A percentile compares a stretch with the other conserved stretches of the same genome.
Evolutionary conservation across 306 rosid species (phyloP).

Genomic region (Cucurbita maxima): DNA sequence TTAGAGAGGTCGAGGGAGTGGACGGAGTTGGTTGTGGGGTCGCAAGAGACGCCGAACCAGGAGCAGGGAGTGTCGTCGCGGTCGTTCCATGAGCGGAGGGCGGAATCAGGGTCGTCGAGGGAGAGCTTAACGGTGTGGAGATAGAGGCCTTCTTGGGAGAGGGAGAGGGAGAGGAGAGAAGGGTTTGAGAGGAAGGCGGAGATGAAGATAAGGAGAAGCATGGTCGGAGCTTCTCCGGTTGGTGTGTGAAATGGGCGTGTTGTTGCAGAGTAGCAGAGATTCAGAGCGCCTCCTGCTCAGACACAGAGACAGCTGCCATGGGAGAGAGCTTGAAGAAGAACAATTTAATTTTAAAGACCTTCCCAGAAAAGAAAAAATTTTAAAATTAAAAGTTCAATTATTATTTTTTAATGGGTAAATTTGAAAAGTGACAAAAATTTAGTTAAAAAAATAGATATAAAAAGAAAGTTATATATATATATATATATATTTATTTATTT

Average conservation of each 20-base stretch:
- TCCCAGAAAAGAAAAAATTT: background rate
- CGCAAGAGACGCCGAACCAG: conserved; percentile 54
- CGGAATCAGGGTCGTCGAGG: conserved; percentile 8
- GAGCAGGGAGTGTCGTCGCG: conserved; percentile 6
- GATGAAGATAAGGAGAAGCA: background rate
- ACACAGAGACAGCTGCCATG: background rate
- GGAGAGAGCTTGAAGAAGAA: background rate
- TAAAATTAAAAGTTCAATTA: background rate
- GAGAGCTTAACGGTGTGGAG: conserved; percentile 2
- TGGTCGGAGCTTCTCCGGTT: background rate
- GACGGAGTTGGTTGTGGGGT: conserved; percentile 35
- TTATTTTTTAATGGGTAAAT: background rate
- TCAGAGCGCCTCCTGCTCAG: background rate
- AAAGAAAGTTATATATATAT: too few relatives aligned
- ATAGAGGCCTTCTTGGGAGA: conserved; percentile 3
- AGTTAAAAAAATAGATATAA: too few relatives aligned
- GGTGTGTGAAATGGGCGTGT: background rate
- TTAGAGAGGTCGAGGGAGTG: conserved; percentile 61
- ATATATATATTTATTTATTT: too few relatives aligned
- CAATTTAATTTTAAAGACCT: background rate
- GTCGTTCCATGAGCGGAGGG: conserved; percentile 4
- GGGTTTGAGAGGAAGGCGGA: background rate
- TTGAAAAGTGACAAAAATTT: too few relatives aligned
- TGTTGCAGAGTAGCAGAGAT: too few relatives aligned
- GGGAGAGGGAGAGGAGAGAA: background rate